Evolutionary conservation across 139 green algal species (phyloP).

Genomic region (Parachlorella kessleri): DNA sequence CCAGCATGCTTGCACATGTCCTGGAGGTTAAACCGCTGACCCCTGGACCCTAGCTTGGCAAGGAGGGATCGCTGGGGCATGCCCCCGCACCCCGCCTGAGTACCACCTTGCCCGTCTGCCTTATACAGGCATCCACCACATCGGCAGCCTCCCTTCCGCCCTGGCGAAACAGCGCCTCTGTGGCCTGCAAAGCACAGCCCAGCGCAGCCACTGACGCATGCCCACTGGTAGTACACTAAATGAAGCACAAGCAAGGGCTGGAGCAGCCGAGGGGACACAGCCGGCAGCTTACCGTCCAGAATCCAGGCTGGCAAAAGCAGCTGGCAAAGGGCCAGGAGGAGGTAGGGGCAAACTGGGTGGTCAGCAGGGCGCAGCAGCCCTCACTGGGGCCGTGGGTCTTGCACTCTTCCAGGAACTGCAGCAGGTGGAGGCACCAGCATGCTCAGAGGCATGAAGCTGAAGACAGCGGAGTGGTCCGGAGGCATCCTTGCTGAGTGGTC

Average conservation of each 20-base stretch:
- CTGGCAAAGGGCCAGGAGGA: neutral
- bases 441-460: neutral
- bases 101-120: neutral
- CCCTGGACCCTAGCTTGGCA: no score
- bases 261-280: no score
- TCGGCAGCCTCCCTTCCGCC: neutral
- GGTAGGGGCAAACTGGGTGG: neutral
- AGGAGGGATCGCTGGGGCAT: no score
- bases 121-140: neutral
- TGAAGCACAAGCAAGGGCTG: neutral
- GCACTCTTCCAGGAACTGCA: neutral
- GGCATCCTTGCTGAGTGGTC: neutral
- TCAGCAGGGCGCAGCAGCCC: neutral
- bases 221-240: neutral
- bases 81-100: neutral
- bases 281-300: neutral
- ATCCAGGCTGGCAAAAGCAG: neutral
- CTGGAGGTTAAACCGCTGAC: no score
- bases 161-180: neutral
- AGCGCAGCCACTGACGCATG: neutral
- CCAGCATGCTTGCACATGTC: no score
- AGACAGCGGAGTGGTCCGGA: neutral
- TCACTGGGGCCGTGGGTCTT: neutral
- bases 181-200: neutral
- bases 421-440: neutral